Base-by-base conservation (phyloP, 2,329 filamentous ascomycete species). In the Leptographium galeiforme region DNA sequence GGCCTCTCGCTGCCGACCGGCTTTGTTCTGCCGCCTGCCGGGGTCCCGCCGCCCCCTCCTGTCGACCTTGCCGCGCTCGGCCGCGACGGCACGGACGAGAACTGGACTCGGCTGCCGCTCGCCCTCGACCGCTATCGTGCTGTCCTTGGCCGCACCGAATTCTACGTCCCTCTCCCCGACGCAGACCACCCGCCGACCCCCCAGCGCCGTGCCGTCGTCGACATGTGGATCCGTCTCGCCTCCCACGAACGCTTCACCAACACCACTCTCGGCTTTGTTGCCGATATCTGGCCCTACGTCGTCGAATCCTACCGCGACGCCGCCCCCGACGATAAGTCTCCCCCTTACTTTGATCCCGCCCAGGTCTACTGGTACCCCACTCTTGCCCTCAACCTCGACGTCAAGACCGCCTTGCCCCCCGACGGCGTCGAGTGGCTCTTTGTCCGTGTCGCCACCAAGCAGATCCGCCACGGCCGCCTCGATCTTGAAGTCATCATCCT, bases 351-450 rank as follows among this genome's bases (percentile, higher is more conserved):
- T 11, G 30, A 19, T 40, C 30, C 2, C 40, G 12, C 16, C 19
- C 33, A 52, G 43, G 34, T 47, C 18, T 81, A 79, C 60, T 89
- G 85, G 87, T 89, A 87, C 63, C 86, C 86, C 0, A 94, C 87
- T 0, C 66, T 94, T 1, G 70, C 82, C 18, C 67, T 93, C 63
- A 89, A 87, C 63, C 61, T 94, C 25, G 87, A 94, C 57, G 71
- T 89, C 41, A 93, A 91, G 71, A 87, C 84, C 63, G 65, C 74
- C 8, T 64, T 94, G 46, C 85, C 86, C 0, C 67, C 70, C 5
- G 77, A 78, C 44, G 87, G 87, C 0, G 79, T 80, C 1, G 81
- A 87, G 63, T 93, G 85, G 82, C 63, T 94, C 52, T 83, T 83
- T 60, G 71, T 82, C 43, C 73, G 85, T 36, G 73, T 83, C 13